These are phyloP conservation scores for Fusarium sp. DNA, from an alignment of 2,329 filamentous ascomycete species.

Conservation along the genomic window DNA sequence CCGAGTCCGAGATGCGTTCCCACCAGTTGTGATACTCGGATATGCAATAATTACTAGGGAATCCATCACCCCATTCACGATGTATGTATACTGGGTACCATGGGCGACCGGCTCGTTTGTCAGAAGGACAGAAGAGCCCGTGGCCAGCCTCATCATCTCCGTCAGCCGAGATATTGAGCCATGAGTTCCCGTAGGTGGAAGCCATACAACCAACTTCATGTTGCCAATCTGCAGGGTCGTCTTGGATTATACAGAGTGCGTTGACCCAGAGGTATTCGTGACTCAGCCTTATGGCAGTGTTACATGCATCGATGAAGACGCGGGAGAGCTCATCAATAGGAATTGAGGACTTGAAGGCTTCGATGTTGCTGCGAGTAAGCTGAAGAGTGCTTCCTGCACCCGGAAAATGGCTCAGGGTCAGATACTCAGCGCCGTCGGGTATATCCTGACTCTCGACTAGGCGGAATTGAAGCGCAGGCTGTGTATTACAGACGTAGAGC, in stretches of 20 bases:
- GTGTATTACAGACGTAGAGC: not conserved
- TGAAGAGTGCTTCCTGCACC: not conserved
- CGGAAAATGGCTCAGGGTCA: constrained; percentile 8
- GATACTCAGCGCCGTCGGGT: not conserved
- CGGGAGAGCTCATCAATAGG: not conserved
- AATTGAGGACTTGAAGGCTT: not conserved
- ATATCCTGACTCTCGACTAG: not conserved
- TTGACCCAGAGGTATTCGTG: constrained; percentile 30
- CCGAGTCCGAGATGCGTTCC: not conserved
- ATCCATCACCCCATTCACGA: not conserved
- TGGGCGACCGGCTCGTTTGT: not conserved
- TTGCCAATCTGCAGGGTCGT: constrained; percentile 15
- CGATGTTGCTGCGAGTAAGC: not conserved
- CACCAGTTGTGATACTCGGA: constrained; percentile 14
- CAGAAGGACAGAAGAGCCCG: not conserved
- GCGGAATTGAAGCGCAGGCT: not conserved
- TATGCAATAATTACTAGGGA: not conserved
- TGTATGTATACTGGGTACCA: constrained; percentile 2
- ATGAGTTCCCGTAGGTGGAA: not conserved
- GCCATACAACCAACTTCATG: constrained; percentile 4
- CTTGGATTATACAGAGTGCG: constrained; percentile 29
- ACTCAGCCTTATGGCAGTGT: not conserved
- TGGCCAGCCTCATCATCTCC: not conserved
- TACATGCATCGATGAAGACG: constrained; percentile 7
- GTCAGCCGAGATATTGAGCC: constrained; percentile 6